These are phyloP conservation scores for Cladosporium sp. DNA, from an alignment of 2,329 filamentous ascomycete species.

Conservation along the genomic window DNA sequence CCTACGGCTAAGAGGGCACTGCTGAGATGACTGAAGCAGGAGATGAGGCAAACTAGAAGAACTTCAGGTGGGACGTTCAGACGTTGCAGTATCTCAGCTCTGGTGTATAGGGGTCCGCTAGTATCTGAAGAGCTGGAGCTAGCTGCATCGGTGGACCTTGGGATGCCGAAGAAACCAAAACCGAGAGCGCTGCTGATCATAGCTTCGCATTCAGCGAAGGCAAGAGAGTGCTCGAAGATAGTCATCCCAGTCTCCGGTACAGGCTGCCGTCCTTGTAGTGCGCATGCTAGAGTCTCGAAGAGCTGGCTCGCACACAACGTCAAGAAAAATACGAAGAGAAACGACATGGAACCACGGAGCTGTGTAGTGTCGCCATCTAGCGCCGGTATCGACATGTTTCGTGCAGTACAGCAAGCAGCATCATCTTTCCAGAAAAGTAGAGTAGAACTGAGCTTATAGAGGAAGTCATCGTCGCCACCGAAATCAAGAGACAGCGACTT, in stretches of 20 bases:
- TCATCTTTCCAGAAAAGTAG: conserved; percentile 75
- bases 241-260: conserved; percentile 93
- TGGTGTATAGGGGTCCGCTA: conserved; percentile 30
- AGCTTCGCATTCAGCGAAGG: conserved; percentile 92
- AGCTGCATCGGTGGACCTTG: conserved; percentile 45
- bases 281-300: conserved; percentile 82
- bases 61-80: conserved; percentile 91
- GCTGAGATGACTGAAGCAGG: conserved; percentile 81
- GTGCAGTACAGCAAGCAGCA: conserved; percentile 69
- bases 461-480: conserved; percentile 61
- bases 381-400: conserved; percentile 65
- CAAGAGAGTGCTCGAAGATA: conserved; percentile 90
- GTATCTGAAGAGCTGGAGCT: conserved; percentile 28
- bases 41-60: conserved; percentile 82
- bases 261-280: conserved; percentile 77
- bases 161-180: conserved; percentile 65
- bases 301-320: conserved; percentile 75
- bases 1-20: conserved; percentile 82
- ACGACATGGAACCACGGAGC: conserved; percentile 73
- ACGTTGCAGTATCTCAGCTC: conserved; percentile 62
- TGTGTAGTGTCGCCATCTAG: conserved; percentile 51
- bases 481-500: conserved; percentile 49
- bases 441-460: conserved; percentile 71
- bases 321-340: conserved; percentile 73
- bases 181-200: conserved; percentile 79